Base-by-base conservation (phyloP, 768 basidiomycete species). In the Pholiota conissans region DNA sequence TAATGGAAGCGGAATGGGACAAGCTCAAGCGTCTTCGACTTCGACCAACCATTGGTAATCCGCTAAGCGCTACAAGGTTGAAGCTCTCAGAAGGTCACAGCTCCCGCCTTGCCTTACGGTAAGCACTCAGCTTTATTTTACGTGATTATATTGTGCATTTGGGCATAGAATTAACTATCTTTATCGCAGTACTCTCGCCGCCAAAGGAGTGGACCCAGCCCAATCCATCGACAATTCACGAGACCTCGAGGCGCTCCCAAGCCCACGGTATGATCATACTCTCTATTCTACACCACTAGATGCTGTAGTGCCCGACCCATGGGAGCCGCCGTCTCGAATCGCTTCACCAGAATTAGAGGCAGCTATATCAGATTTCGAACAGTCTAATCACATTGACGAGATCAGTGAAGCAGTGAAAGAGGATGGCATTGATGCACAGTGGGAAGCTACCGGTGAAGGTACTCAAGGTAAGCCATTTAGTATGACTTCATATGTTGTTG, bases 1-100 rank as follows among this genome's bases (percentile, higher is more conserved):
- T 39, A n/a, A 56, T 54, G 52, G 53, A 42, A 50, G 52, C 22
- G 4, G 49, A 52, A 34, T 27, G 32, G 7, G 40, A 29, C 11
- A 34, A 29, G 20, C 47, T 46, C 5, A 37, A 35, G 20, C 55
- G 34, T 30, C 22, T 40, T n/a, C 14, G 42, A 34, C 30, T 34
- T 16, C 22, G 16, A 20, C 22, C 29, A 20, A 35, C 51, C 7
- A 58, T 53, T 30, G 28, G 8, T 10, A 26, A n/a, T n/a, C n/a
- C n/a, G n/a, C n/a, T 18, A 20, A 42, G 2, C 7, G 16, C 16
- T 14, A 5, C 16, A n/a, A 37, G 18, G 37, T 24, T 58, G 27
- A 16, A 3, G 13, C 49, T 51, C 16, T 49, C 56, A 24, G 52
- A 50, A 4, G 32, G 22, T n/a, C 22, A 39, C 27, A 49, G 49